Conservation (phyloP, 495 filamentous ascomycete species). For the Bryoglossum gracile region DNA sequence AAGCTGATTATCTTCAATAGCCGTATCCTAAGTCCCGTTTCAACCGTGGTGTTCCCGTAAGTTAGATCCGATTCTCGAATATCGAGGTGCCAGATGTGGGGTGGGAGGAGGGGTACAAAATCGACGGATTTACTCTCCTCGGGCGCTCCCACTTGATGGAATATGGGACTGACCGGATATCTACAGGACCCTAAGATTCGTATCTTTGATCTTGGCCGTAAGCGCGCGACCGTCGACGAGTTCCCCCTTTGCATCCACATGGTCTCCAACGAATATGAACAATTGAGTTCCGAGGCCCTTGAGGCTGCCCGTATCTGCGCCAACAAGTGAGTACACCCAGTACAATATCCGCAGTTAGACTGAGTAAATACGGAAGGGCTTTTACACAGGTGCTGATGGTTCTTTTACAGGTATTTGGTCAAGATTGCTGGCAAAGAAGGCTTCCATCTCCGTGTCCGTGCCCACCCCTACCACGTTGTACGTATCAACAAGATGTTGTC, state of each 20-base stretch:
- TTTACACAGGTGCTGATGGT: conserved; percentile 7
- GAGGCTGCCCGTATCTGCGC: conserved; percentile 99
- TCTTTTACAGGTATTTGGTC: conserved; percentile 67
- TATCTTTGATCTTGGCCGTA: conserved; percentile 99
- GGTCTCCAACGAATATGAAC: conserved; percentile 99
- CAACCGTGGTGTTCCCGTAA: conserved; percentile 99
- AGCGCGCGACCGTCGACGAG: conserved; percentile 96
- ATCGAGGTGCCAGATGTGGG: not conserved
- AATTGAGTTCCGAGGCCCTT: conserved; percentile 96
- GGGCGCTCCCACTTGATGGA: too few species aligned
- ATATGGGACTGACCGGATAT: too few species aligned
- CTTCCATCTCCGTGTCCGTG: conserved; percentile 97
- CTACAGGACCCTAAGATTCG: too few species aligned
- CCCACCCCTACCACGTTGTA: conserved; percentile 98
- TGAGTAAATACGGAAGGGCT: not conserved
- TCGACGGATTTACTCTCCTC: too few species aligned
- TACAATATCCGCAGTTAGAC: not conserved
- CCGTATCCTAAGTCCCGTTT: conserved; percentile 99
- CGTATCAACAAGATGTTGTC: conserved; percentile 99
- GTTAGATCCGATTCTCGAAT: conserved; percentile 69
- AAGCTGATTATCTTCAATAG: conserved; percentile 37
- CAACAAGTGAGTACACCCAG: conserved; percentile 68
- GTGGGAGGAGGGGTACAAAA: not conserved
- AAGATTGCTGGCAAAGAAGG: conserved; percentile 96
- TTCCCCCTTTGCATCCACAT: conserved; percentile 98